A percentile compares a stretch with the other conserved stretches of the same genome.
Conservation (phyloP, 371 early-diverging fungal genomes). For the Dichotomocladium elegans region DNA sequence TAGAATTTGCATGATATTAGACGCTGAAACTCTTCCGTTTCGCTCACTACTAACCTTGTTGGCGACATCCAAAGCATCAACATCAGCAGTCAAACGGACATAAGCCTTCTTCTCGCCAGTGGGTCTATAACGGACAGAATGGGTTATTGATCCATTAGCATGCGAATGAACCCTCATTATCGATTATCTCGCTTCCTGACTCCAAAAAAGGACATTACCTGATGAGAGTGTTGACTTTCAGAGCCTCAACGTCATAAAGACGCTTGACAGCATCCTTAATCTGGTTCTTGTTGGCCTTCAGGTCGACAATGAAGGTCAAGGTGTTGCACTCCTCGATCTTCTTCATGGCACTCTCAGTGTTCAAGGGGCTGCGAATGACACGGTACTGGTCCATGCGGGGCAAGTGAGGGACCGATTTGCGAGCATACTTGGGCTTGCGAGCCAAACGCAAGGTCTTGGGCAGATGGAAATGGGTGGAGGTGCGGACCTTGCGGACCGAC, state of each 20-base stretch:
- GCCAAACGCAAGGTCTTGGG: slow-evolving; percentile 92
- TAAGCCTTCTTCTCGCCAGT: slow-evolving; percentile 99
- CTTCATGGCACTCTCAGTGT: slow-evolving; percentile 98
- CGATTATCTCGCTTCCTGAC: too few relatives aligned
- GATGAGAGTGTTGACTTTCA: slow-evolving; percentile 97
- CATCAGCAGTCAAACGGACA: slow-evolving; percentile 94
- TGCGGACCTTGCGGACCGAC: slow-evolving; percentile 83
- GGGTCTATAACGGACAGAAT: slow-evolving; percentile 51
- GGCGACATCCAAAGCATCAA: slow-evolving; percentile 21
- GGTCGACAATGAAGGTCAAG: slow-evolving; percentile 93
- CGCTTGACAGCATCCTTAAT: slow-evolving; percentile 97
- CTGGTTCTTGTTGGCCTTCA: slow-evolving; percentile 97
- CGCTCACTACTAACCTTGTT: too few relatives aligned
- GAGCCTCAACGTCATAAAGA: slow-evolving; percentile 92
- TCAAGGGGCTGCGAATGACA: slow-evolving; percentile 90
- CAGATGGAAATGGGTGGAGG: slow-evolving; percentile 86
- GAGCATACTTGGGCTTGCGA: slow-evolving; percentile 87
- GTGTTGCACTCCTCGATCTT: slow-evolving; percentile 99
- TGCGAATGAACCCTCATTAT: too few relatives aligned
- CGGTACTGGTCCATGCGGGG: slow-evolving; percentile 89
- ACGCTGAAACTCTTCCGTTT: too few relatives aligned
- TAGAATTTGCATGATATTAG: neutral
- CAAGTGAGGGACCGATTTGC: slow-evolving; percentile 75
- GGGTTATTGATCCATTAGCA: too few relatives aligned
- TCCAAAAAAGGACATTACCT: too few relatives aligned